Percentiles rank a stretch among this genome's conserved stretches.
phyloP scores from a whole-genome alignment of 805 yeast genomes.

The Nakazawaea holstii region DNA sequence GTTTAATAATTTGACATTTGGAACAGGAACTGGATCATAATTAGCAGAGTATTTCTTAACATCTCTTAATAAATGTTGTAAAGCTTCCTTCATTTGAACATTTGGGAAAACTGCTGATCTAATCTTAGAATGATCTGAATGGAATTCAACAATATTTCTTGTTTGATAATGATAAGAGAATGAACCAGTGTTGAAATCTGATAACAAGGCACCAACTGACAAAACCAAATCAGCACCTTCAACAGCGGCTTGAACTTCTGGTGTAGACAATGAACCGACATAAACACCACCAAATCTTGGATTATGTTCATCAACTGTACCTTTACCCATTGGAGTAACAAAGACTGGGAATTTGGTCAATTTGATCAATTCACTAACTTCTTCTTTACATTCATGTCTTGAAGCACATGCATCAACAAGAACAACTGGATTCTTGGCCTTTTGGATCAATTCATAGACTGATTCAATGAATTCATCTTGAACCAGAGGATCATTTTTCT shows the following conservation, averaged over 20 bases:
- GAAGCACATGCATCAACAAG: constrained; percentile 85
- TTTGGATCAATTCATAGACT: constrained; percentile 44
- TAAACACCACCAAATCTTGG: constrained; percentile 80
- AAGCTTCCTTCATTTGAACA: constrained; percentile 60
- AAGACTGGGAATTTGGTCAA: constrained; percentile 75
- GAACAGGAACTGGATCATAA: constrained; percentile 52
- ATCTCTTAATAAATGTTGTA: constrained; percentile 34
- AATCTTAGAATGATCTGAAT: constrained; percentile 69
- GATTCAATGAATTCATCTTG: constrained; percentile 58
- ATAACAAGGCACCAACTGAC: constrained; percentile 76
- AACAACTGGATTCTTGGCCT: constrained; percentile 66
- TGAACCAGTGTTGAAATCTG: constrained; percentile 90
- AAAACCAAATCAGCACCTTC: constrained; percentile 71
- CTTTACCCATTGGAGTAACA: constrained; percentile 90
- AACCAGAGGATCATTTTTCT: constrained; percentile 54
- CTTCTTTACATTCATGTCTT: constrained; percentile 65
- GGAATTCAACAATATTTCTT: constrained; percentile 72
- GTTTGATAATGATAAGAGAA: constrained; percentile 65
- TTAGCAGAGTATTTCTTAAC: constrained; percentile 32
- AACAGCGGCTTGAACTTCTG: constrained; percentile 66
- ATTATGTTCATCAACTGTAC: constrained; percentile 66
- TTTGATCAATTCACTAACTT: constrained; percentile 56
- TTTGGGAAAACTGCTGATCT: constrained; percentile 67
- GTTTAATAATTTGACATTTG: constrained; percentile 41
- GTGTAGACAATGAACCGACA: constrained; percentile 74